phyloP scores from a whole-genome alignment of 2,329 filamentous ascomycete species.

The Tolypocladium ovalisporum region DNA sequence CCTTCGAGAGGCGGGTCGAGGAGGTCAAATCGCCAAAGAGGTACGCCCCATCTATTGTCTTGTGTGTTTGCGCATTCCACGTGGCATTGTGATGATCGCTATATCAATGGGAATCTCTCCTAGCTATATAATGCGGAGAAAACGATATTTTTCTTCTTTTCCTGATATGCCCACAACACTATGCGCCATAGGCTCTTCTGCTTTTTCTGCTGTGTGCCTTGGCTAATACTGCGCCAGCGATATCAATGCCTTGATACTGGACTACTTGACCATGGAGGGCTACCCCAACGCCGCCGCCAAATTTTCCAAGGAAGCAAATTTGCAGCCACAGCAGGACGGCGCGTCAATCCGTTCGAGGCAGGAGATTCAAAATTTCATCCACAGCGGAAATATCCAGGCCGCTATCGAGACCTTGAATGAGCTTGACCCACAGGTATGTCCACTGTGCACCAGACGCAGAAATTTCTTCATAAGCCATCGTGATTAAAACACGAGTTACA shows the following conservation, averaged over 20 bases:
- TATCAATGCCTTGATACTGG: constrained; percentile 89
- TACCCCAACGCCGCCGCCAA: constrained; percentile 88
- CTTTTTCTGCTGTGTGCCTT: not conserved
- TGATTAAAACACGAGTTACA: constrained; percentile 92
- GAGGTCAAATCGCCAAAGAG: constrained; percentile 81
- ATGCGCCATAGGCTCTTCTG: constrained; percentile 2
- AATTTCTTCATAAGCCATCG: constrained; percentile 26
- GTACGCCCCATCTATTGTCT: constrained; percentile 43
- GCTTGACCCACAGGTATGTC: constrained; percentile 76
- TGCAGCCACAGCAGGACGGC: constrained; percentile 61
- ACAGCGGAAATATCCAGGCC: constrained; percentile 71
- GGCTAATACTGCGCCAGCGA: constrained; percentile 49
- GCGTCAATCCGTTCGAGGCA: constrained; percentile 68
- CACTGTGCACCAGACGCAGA: not conserved
- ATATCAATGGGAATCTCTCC: constrained; percentile 99
- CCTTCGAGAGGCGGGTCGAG: constrained; percentile 73
- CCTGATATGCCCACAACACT: constrained; percentile 27
- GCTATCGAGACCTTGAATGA: constrained; percentile 86
- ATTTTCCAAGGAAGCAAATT: constrained; percentile 88
- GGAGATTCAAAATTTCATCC: constrained; percentile 74
- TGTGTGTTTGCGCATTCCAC: not conserved
- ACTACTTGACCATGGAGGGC: constrained; percentile 92
- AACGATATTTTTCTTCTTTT: constrained; percentile 56
- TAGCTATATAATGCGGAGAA: constrained; percentile 83
- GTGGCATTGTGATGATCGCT: constrained; percentile 60